Evolutionary conservation across 768 basidiomycete genomes (phyloP), one percentile per base, ranked within the genome.

Genomic region (Filobasidium floriforme): DNA sequence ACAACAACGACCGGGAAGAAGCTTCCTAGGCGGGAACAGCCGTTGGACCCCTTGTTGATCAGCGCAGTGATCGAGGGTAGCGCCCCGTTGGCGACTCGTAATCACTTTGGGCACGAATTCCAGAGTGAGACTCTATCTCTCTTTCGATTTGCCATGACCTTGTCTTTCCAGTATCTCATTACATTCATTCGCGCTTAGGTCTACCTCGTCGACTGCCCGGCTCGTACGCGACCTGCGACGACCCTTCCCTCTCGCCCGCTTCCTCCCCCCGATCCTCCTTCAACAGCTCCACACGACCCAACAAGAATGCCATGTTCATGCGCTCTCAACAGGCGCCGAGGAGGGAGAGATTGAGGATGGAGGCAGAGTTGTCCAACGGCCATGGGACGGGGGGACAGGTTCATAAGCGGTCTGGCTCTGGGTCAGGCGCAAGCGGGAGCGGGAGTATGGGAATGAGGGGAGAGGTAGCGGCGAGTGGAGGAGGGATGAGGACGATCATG

Each of bases 51-150:
- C 2, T 60, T 78, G 24, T 60, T 78, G 65, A 73, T 78, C 62
- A 69, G 62, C 61, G 75, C 77, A 5, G 77, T 78, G 6, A 67
- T 78, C 32, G 73, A 75, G 10, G 77, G 77, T 3, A 72, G 71
- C 59, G 77, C 75, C 43, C 73, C 72, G 22, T 61, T 74, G 49
- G 67, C 67, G 19, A 75, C 73, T 12, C 66, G 76, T 49, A 75
- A 78, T 69, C 77, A 78, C 66, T 71, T 76, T 44, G 73, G 74
- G 11, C 77, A 78, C 68, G 75, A 63, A 44, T 66, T 69, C 40
- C 66, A 68, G 32, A n/a, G 55, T 63, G n/a, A 54, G 66, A n/a
- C n/a, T n/a, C n/a, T n/a, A n/a, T n/a, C n/a, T n/a, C n/a, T n/a
- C n/a, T n/a, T 57, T 52, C 26, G 51, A 49, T 37, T 3, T 37